phyloP scores from a whole-genome alignment of 345 rosid species.

The Melaleuca alternifolia region DNA sequence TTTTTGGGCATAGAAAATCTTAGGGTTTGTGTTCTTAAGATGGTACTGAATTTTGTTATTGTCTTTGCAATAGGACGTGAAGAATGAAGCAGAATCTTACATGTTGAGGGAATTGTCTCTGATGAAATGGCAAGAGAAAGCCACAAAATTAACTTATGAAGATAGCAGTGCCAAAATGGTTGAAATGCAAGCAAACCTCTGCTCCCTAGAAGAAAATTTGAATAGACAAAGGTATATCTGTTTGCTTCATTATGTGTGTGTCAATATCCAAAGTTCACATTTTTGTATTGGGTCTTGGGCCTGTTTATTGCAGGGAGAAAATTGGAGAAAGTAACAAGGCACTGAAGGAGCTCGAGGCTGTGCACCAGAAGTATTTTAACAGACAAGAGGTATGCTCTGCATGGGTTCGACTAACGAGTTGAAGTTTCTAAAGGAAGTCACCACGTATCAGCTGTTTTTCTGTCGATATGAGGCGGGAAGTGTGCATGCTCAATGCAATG shows the following conservation, averaged over 20 bases:
- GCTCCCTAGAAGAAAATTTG: slow-evolving; percentile 59
- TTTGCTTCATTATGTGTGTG: background rate
- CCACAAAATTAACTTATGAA: slow-evolving; percentile 67
- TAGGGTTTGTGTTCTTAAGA: background rate
- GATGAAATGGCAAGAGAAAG: slow-evolving; percentile 95
- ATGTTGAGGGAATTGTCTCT: slow-evolving; percentile 84
- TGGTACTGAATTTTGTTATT: slow-evolving; percentile 4
- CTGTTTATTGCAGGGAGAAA: slow-evolving; percentile 44
- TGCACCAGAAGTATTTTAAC: slow-evolving; percentile 55
- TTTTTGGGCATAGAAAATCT: background rate
- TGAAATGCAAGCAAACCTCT: slow-evolving; percentile 39
- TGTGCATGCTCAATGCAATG: background rate
- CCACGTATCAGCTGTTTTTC: background rate
- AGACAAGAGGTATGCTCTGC: slow-evolving; percentile 68
- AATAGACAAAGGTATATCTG: slow-evolving; percentile 48
- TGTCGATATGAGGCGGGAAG: background rate
- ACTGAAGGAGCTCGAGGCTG: slow-evolving; percentile 68
- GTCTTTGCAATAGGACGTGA: slow-evolving; percentile 50
- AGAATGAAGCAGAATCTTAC: slow-evolving; percentile 91
- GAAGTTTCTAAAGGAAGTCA: background rate
- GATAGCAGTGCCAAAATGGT: slow-evolving; percentile 50
- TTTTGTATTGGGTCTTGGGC: background rate
- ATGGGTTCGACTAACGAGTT: background rate
- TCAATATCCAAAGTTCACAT: background rate
- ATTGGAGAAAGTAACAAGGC: slow-evolving; percentile 54